Evolutionary conservation across 73 alveolate genomes (phyloP), one percentile per base, ranked within the genome.

Genomic region (Tetrahymena elliotti): DNA sequence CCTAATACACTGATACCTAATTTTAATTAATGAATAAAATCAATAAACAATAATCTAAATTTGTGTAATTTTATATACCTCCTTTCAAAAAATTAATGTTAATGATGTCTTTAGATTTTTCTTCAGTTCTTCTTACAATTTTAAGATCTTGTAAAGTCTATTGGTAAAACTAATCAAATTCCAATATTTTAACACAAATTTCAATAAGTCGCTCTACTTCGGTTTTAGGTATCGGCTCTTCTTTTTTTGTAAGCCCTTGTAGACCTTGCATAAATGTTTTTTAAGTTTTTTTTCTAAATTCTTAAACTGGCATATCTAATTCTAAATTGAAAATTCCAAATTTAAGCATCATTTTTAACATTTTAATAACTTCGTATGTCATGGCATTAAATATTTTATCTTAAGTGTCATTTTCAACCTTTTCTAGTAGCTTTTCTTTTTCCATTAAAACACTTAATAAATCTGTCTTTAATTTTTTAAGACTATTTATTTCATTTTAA

Each of bases 281-380:
- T 20, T 9, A 36, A 16, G 88, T 54, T 52, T 94, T 94, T 37
- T 94, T 88, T 84, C 18, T 15, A 34, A 40, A 88, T 27, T 33
- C 35, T 35, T 37, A 24, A 84, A n/a, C 54, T 31, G 93, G 93
- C 33, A 47, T 33, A 22, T 35, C 96, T n/a, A 84, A 93, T 34
- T 40, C 93, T 41, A 38, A 39, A 94, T 94, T 84, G 92, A 94
- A 94, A 52, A 94, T 35, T 34, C 93, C 95, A 88, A 94, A 94
- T 83, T 88, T 94, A 35, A 94, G 95, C 82, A 94, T 88, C 52
- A 94, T 36, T 83, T 94, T 94, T 40, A 94, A 33, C 24, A 94
- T 94, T 39, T 94, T 94, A 31, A 94, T 84, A 24, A 83, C 84
- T 88, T 94, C 96, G 34, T 83, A 88, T 1, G 96, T 94, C 84